These are phyloP conservation scores for Starmerella scarabaei DNA, from an alignment of 805 yeast genomes.

Conservation along the genomic window DNA sequence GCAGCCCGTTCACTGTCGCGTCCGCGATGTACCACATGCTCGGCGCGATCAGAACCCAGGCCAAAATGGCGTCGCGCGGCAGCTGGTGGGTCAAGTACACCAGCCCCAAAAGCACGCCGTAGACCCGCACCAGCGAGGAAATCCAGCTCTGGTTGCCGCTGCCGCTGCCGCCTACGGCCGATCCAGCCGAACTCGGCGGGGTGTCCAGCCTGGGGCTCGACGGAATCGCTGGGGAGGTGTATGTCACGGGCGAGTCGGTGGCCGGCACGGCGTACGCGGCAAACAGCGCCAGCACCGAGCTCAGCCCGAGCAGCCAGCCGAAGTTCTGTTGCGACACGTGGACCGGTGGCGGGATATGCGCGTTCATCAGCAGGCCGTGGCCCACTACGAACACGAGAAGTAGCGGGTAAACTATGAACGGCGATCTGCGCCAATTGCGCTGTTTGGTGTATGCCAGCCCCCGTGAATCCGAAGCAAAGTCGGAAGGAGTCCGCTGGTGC, in stretches of 20 bases:
- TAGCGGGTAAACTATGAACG: not conserved
- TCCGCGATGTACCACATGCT: slow-evolving; percentile 31
- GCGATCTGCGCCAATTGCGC: not conserved
- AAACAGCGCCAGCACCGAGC: slow-evolving; percentile 6
- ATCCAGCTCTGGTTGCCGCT: slow-evolving; percentile 21
- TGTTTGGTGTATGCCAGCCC: slow-evolving; percentile 1
- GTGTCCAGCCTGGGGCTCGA: too few relatives aligned
- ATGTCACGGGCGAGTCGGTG: slow-evolving; percentile 3
- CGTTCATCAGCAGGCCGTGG: slow-evolving; percentile 14
- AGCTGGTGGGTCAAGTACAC: slow-evolving; percentile 30
- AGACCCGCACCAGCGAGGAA: slow-evolving; percentile 27
- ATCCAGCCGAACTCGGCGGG: too few relatives aligned
- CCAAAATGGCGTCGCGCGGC: slow-evolving; percentile 27
- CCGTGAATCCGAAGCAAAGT: too few relatives aligned
- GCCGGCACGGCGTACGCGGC: slow-evolving; percentile 9
- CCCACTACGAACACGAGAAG: slow-evolving; percentile 10
- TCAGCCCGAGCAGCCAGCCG: slow-evolving; percentile 5
- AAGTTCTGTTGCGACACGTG: too few relatives aligned
- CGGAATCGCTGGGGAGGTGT: too few relatives aligned
- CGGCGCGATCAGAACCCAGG: slow-evolving; percentile 30
- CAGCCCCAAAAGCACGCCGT: slow-evolving; percentile 31
- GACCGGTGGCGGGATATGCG: slow-evolving; percentile 12
- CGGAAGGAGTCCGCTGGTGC: not conserved
- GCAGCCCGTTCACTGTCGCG: slow-evolving; percentile 28
- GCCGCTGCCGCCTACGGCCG: not conserved